Base-by-base conservation (phyloP, 805 yeast species). In the Ogataea haglerorum region DNA sequence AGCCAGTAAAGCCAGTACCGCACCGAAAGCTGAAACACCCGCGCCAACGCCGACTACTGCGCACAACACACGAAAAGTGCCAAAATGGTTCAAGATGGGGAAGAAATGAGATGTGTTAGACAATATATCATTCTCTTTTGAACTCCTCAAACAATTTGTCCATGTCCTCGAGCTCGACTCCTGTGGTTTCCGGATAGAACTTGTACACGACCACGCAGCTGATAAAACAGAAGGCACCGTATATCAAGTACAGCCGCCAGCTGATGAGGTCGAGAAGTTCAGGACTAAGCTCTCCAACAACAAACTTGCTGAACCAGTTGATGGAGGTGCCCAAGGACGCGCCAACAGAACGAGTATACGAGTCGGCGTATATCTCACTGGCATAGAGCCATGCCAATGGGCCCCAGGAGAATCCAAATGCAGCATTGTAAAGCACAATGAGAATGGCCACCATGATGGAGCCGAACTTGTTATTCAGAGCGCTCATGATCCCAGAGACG, bases 251-350 rank as follows among this genome's bases (percentile, higher is more conserved):
- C 38, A 90, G 70, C 47, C 80, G 70, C 95, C 95, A 88, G 21
- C 76, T 73, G 53, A 88, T 85, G 8, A 68, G 43, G 51, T 83
- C 91, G 56, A 86, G 83, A 46, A 88, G 69, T 24, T 84, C 75
- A 1, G 96, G 96, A 0, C 95, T 85, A 78, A 83, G 75, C 61
- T 85, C 91, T n/a, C 96, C 96, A 19, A 88, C 95, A 14, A 88
- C 65, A 69, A 87, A 87, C 64, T 88, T 88, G 68, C 84, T 85
- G 14, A 85, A 75, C 96, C 96, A 88, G 58, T 88, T 88, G 7
- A 93, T 75, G 1, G 95, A 95, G 2, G 96, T 86, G 2, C 95
- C 80, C 36, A 85, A 67, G 3, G 93, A 84, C 0, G 95, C 95
- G 46, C 95, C 95, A 56, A 86, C 84, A 3, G 95, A 85, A 40